phyloP scores from a whole-genome alignment of 306 rosid species.

The Ormosia semicastrata region DNA sequence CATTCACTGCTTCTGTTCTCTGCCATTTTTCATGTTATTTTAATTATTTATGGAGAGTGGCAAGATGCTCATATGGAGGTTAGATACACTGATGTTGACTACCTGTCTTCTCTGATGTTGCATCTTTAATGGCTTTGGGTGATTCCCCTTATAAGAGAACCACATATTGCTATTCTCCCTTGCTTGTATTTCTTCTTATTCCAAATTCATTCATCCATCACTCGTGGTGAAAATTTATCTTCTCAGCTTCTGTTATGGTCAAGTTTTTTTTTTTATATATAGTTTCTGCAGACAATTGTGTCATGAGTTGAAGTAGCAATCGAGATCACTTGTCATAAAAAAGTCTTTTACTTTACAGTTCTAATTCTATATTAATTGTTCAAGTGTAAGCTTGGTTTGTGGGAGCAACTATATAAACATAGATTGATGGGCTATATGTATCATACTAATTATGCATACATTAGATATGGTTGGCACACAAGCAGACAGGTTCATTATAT shows the following conservation, averaged over 20 bases:
- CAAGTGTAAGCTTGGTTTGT: neutral
- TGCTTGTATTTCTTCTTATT: conserved; percentile 75
- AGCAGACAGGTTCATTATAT: too few species aligned
- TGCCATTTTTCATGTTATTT: conserved; percentile 56
- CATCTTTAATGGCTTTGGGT: conserved; percentile 75
- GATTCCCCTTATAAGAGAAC: conserved; percentile 82
- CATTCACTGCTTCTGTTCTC: conserved; percentile 48
- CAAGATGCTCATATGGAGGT: conserved; percentile 96
- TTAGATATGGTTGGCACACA: neutral
- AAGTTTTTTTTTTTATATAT: neutral
- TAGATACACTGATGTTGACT: conserved; percentile 85
- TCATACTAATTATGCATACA: neutral
- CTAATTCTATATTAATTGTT: neutral
- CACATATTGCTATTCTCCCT: conserved; percentile 85
- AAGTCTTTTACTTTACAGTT: neutral
- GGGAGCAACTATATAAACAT: neutral
- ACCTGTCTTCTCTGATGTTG: conserved; percentile 88
- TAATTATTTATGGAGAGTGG: conserved; percentile 88
- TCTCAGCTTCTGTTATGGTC: conserved; percentile 77
- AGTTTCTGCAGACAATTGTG: neutral
- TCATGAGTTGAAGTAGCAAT: neutral
- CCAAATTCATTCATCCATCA: conserved; percentile 72
- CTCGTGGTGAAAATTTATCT: conserved; percentile 86
- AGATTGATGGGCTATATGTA: neutral
- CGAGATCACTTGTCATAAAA: neutral